Evolutionary conservation across 495 filamentous ascomycete genomes (phyloP), one percentile per base, ranked within the genome.

Genomic region (Podospora pseudocomata): DNA sequence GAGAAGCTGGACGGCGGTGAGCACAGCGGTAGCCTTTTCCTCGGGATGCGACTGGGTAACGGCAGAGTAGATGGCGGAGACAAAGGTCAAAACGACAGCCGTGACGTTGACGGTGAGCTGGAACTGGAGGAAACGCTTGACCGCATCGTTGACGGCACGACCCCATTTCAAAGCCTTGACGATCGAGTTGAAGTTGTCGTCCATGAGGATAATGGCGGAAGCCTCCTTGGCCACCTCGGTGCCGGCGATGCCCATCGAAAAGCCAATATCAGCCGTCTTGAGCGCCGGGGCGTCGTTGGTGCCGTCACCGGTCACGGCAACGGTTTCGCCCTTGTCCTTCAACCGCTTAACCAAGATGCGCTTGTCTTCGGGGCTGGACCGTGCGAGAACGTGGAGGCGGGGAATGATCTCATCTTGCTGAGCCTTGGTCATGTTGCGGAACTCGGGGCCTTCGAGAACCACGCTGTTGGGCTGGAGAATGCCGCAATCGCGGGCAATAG

Each of bases 161-260:
- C 92, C 92, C 92, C 92, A 96, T 77, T 92, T 91, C 72, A 96
- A 86, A 1, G 92, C 92, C 73, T 92, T 95, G 67, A 96, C 89
- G 70, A 95, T 96, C 15, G 91, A 94, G 67, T 74, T 77, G 80
- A 96, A 96, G 79, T 96, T 95, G 75, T 96, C 92, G 74, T 96
- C 92, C 83, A 96, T 90, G 7, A 96, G 86, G 72, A 96, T 94
- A 70, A 96, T 96, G 19, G 91, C 92, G 63, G 92, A 95, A 9
- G 92, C 92, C 75, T 96, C 92, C 80, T 96, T 96, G 30, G 92
- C 92, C n/a, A 96, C 92, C 74, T 95, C 92, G 5, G 92, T 96
- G 53, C 92, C 92, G 60, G 91, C 87, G 69, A 95, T 93, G 60
- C 92, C 92, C 92, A 96, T 96, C 60, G 92, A 94, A 78, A 96